phyloP scores from a whole-genome alignment of 129 eudicot genomes.

The Centrapalus pauciflorus region DNA sequence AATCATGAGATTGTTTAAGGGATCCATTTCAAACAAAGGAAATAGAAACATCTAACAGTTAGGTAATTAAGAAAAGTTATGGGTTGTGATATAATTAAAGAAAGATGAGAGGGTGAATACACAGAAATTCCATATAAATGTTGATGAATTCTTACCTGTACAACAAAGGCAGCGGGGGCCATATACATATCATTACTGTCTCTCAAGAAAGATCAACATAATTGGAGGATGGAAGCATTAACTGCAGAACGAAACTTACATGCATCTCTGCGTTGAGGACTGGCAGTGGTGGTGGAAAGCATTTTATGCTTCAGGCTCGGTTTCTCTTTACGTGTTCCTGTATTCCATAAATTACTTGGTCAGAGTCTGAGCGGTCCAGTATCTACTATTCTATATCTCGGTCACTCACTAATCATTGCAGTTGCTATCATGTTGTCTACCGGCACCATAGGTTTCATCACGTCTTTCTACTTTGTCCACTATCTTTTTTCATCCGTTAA shows the following conservation, averaged over 20 bases:
- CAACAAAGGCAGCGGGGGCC: too few species aligned
- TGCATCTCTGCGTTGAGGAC: constrained; percentile 52
- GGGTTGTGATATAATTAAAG: constrained; percentile 11
- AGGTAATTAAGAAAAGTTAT: too few species aligned
- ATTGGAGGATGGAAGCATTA: too few species aligned
- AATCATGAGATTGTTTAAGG: too few species aligned
- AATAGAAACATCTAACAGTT: too few species aligned
- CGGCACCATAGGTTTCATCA: constrained; percentile 47
- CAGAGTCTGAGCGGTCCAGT: constrained; percentile 43
- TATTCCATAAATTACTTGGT: constrained; percentile 47
- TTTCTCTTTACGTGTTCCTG: constrained; percentile 41
- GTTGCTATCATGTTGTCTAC: constrained; percentile 46
- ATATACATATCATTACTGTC: too few species aligned
- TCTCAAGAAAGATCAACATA: too few species aligned
- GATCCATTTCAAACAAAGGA: too few species aligned
- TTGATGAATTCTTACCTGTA: background rate
- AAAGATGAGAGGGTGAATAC: constrained; percentile 15
- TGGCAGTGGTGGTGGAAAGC: constrained; percentile 65
- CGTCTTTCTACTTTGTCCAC: constrained; percentile 46
- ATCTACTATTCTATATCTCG: constrained; percentile 38
- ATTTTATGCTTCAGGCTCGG: constrained; percentile 44
- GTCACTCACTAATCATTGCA: constrained; percentile 43
- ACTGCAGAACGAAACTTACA: too few species aligned
- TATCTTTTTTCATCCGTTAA: constrained; percentile 47
- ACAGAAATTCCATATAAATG: constrained; percentile 8